Evolutionary conservation across 2,329 filamentous ascomycete genomes (phyloP).

Genomic region (Phaeosphaeriaceae sp.): DNA sequence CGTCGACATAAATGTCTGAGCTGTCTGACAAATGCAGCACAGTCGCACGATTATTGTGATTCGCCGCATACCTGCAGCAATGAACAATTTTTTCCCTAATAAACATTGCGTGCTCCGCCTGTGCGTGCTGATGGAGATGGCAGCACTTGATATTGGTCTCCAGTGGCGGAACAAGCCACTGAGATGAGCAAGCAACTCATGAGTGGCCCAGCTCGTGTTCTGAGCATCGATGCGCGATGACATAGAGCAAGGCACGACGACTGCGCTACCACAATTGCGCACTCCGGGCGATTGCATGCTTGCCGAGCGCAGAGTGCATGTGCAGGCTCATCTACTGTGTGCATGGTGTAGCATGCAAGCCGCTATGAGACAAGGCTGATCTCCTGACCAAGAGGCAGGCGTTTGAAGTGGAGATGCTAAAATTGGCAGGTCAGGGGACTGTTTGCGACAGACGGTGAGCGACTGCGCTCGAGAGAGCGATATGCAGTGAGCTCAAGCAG

Average conservation of each 20-base stretch:
- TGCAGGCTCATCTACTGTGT: constrained; percentile 11
- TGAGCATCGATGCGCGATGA: neutral
- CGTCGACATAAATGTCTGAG: neutral
- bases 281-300: neutral
- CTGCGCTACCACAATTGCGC: neutral
- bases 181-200: neutral
- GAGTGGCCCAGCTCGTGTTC: neutral
- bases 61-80: neutral
- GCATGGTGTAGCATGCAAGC: constrained; percentile 14
- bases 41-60: neutral
- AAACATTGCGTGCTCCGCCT: neutral
- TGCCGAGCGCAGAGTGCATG: neutral
- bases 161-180: neutral
- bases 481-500: neutral
- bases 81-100: neutral
- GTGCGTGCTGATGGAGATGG: neutral
- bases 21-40: neutral
- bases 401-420: constrained; percentile 34
- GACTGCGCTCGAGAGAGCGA: neutral
- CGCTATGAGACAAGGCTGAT: constrained; percentile 17
- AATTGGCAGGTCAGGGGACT: constrained; percentile 14
- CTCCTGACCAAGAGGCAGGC: constrained; percentile 17
- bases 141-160: neutral
- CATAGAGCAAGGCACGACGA: neutral
- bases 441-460: neutral